Evolutionary conservation across 2,329 filamentous ascomycete genomes (phyloP).

Genomic region (Diplodia sapinea): DNA sequence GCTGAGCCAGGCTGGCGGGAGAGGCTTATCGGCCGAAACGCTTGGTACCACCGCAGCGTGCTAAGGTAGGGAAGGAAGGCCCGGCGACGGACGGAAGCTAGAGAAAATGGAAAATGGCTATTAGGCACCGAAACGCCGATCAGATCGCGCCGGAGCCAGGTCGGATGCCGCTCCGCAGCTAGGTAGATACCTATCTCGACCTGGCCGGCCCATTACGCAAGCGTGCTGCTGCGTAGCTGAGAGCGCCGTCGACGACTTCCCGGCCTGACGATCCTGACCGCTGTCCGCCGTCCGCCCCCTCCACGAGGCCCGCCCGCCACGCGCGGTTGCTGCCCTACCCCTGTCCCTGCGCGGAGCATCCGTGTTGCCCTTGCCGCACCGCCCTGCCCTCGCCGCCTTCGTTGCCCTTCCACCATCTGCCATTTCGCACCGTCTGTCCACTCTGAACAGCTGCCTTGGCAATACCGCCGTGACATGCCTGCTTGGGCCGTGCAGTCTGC

Average conservation of each 20-base stretch:
- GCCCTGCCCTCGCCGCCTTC: conserved; percentile 1
- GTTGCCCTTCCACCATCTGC: conserved; percentile 1
- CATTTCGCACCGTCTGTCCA: no score
- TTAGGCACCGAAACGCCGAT: background rate
- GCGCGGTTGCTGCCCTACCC: background rate
- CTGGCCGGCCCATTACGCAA: background rate
- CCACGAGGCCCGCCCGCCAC: conserved; percentile 11
- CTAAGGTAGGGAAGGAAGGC: conserved; percentile 1
- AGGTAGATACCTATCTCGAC: background rate
- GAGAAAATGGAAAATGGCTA: conserved; percentile 12
- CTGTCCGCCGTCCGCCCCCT: background rate
- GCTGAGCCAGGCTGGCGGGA: conserved; percentile 22
- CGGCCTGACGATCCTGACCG: conserved; percentile 21
- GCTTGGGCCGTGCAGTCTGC: conserved; percentile 24
- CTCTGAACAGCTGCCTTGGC: conserved; percentile 9
- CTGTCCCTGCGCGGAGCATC: background rate
- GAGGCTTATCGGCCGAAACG: conserved; percentile 29
- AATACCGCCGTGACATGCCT: conserved; percentile 22
- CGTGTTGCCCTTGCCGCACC: conserved; percentile 8
- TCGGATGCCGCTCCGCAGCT: background rate
- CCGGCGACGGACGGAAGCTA: background rate
- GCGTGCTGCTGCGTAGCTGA: background rate
- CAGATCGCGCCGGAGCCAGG: background rate
- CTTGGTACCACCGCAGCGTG: conserved; percentile 19
- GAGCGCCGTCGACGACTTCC: background rate